Conservation (phyloP, 2,329 filamentous ascomycete species). For the Corinectria fuckeliana region DNA sequence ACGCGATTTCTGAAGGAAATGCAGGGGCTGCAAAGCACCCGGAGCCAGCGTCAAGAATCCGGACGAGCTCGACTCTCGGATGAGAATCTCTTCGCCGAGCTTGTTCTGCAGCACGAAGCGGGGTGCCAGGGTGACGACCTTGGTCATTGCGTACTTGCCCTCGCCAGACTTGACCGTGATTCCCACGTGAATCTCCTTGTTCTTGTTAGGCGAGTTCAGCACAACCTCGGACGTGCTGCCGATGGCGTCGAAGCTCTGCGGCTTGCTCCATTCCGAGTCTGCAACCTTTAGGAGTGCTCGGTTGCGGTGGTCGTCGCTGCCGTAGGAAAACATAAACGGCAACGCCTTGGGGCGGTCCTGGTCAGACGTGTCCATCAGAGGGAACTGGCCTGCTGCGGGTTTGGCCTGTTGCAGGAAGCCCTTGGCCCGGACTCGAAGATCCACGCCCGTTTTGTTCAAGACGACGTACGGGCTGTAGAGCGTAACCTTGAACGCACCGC, state of each 20-base stretch:
- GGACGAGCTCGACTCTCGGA: conserved; percentile 91
- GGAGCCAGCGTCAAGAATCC: conserved; percentile 79
- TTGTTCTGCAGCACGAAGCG: conserved; percentile 95
- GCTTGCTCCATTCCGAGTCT: conserved; percentile 94
- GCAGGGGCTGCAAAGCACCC: conserved; percentile 82
- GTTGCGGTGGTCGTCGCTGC: conserved; percentile 88
- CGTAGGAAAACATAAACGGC: conserved; percentile 96
- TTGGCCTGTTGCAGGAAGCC: conserved; percentile 84
- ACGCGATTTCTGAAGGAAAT: conserved; percentile 83
- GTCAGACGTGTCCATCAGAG: conserved; percentile 57
- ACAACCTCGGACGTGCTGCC: conserved; percentile 91
- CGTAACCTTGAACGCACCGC: conserved; percentile 94
- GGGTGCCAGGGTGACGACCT: conserved; percentile 90
- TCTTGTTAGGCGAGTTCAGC: conserved; percentile 73
- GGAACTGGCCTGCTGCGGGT: conserved; percentile 81
- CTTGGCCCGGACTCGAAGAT: conserved; percentile 88
- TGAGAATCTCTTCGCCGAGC: conserved; percentile 84
- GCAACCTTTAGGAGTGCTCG: conserved; percentile 86
- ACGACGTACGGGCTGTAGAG: conserved; percentile 95
- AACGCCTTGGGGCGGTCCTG: conserved; percentile 72
- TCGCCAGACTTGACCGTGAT: conserved; percentile 89
- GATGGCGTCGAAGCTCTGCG: conserved; percentile 97
- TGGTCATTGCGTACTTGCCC: conserved; percentile 97
- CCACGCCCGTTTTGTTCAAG: conserved; percentile 91
- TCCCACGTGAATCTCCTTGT: conserved; percentile 87